phyloP scores from a whole-genome alignment of 441 rosid species.

The Dalechampia spathulata region DNA sequence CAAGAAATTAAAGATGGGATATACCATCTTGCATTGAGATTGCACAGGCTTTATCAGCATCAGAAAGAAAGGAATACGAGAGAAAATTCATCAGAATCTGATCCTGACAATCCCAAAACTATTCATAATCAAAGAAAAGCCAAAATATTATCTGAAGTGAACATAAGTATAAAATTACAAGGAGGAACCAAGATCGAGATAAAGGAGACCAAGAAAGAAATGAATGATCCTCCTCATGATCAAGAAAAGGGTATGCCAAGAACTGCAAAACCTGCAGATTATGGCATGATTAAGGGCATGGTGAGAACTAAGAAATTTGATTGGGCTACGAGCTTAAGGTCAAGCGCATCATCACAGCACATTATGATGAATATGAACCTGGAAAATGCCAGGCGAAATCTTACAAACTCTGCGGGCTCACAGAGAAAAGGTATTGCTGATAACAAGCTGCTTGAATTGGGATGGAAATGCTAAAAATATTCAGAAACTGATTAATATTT shows the following conservation, averaged over 20 bases:
- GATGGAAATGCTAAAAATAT: constrained; percentile 38
- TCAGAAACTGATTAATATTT: background rate
- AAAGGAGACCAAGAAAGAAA: constrained; percentile 44
- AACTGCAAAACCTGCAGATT: constrained; percentile 12
- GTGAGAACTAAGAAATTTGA: constrained; percentile 31
- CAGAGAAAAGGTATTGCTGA: constrained; percentile 4
- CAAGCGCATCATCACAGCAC: no score
- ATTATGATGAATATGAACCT: background rate
- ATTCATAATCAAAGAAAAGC: constrained; percentile 9
- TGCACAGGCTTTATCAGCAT: constrained; percentile 56
- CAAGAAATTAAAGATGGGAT: constrained; percentile 73
- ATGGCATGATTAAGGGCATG: background rate
- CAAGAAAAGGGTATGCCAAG: constrained; percentile 14
- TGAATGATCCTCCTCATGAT: background rate
- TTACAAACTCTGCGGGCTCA: background rate
- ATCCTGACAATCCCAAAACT: constrained; percentile 1
- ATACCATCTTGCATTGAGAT: constrained; percentile 52
- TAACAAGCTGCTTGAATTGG: constrained; percentile 24
- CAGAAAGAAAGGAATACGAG: constrained; percentile 37
- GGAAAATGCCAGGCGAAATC: constrained; percentile 9
- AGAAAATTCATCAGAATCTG: background rate
- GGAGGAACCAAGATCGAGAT: constrained; percentile 64
- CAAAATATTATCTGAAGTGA: constrained; percentile 41
- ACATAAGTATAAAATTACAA: constrained; percentile 55
- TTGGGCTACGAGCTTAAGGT: constrained; percentile 48